These are phyloP conservation scores for Barnettozyma botsteinii DNA, from an alignment of 805 yeast genomes.

Conservation along the genomic window DNA sequence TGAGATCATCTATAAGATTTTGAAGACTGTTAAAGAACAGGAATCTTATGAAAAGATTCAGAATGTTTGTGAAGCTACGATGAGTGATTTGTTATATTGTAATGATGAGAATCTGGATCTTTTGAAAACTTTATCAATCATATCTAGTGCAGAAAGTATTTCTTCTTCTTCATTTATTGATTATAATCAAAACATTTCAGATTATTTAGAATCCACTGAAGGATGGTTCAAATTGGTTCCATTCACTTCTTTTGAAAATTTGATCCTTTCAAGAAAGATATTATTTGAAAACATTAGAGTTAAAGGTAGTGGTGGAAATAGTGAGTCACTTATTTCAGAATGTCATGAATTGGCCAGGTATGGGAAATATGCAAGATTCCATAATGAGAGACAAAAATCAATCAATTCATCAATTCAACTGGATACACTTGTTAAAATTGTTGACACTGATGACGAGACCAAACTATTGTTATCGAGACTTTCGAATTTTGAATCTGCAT, in stretches of 20 bases:
- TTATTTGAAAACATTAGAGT: constrained; percentile 15
- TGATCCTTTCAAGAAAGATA: constrained; percentile 39
- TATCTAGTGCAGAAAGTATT: constrained; percentile 14
- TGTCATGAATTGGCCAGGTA: constrained; percentile 37
- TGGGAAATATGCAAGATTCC: constrained; percentile 35
- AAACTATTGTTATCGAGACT: constrained; percentile 7
- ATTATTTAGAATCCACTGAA: constrained; percentile 12
- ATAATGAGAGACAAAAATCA: constrained; percentile 41
- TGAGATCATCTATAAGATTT: constrained; percentile 44
- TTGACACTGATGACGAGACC: not conserved
- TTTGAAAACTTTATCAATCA: constrained; percentile 8
- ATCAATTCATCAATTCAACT: constrained; percentile 44
- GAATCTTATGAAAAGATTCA: constrained; percentile 9
- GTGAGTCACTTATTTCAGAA: constrained; percentile 22
- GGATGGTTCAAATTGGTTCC: constrained; percentile 36
- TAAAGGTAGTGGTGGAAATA: not conserved
- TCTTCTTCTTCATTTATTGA: not conserved
- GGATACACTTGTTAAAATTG: constrained; percentile 30
- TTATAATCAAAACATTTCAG: constrained; percentile 1
- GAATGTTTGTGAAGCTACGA: constrained; percentile 5
- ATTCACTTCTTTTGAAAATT: constrained; percentile 34
- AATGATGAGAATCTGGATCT: not conserved
- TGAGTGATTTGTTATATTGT: not conserved
- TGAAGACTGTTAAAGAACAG: constrained; percentile 41
- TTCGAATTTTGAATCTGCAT: constrained; percentile 43